Evolutionary conservation across 2,329 filamentous ascomycete species (phyloP).

Genomic region (Cyphellophora europaea): DNA sequence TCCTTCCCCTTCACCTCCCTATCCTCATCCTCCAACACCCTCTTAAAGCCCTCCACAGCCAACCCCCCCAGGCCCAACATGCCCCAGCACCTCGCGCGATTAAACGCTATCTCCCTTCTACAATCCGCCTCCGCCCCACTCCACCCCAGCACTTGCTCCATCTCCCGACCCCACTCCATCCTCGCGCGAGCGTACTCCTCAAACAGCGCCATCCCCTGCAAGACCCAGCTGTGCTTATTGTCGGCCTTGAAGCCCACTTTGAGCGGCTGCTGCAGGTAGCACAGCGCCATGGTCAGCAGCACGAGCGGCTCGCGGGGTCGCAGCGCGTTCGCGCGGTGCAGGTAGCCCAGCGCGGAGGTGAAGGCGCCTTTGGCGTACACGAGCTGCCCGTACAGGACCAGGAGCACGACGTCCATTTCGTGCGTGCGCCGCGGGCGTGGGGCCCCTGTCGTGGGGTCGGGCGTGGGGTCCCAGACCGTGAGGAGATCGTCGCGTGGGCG

Average conservation of each 20-base stretch:
- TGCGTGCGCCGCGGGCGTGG: slow-evolving; percentile 23
- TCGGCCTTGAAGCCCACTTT: slow-evolving; percentile 68
- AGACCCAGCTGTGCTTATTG: slow-evolving; percentile 78
- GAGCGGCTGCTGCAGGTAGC: slow-evolving; percentile 79
- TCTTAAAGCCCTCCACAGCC: slow-evolving; percentile 63
- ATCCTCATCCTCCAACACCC: slow-evolving; percentile 32
- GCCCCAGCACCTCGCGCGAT: slow-evolving; percentile 68
- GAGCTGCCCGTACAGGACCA: slow-evolving; percentile 86
- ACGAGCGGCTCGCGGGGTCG: slow-evolving; percentile 47
- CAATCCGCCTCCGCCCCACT: slow-evolving; percentile 6
- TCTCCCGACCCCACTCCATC: slow-evolving; percentile 21
- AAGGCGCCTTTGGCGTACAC: slow-evolving; percentile 77
- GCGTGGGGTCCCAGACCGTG: slow-evolving; percentile 1
- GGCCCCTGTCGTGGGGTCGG: slow-evolving; percentile 1
- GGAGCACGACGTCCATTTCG: slow-evolving; percentile 65
- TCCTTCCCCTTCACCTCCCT: slow-evolving; percentile 30
- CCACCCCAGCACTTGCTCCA: slow-evolving; percentile 5
- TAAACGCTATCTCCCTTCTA: slow-evolving; percentile 69
- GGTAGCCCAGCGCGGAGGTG: slow-evolving; percentile 77
- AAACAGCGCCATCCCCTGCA: slow-evolving; percentile 77
- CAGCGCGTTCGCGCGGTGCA: slow-evolving; percentile 56
- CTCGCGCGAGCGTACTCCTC: slow-evolving; percentile 61
- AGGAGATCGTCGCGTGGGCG: slow-evolving; percentile 7
- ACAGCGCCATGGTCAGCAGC: slow-evolving; percentile 70
- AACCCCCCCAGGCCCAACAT: slow-evolving; percentile 63